These are phyloP conservation scores for Ceratocystis papillata DNA, from an alignment of 2,329 filamentous ascomycete genomes.

Conservation along the genomic window DNA sequence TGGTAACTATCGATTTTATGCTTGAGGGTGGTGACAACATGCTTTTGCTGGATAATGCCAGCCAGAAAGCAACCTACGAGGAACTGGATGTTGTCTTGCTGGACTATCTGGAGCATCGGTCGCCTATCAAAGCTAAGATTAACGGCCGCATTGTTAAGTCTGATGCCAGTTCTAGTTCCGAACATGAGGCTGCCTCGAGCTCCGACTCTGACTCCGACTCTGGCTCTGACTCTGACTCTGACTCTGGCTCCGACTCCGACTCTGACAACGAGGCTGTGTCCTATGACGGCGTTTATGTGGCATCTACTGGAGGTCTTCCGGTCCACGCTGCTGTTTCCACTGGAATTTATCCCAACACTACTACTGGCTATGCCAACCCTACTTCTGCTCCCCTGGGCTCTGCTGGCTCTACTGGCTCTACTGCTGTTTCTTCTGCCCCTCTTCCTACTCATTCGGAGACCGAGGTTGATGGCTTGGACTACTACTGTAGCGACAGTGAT, in stretches of 20 bases:
- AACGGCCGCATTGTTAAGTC: constrained; percentile 36
- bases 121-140: constrained; percentile 41
- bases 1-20: constrained; percentile 54
- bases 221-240: neutral
- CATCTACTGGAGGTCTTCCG: neutral
- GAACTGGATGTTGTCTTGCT: constrained; percentile 45
- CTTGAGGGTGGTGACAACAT: constrained; percentile 55
- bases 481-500: neutral
- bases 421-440: neutral
- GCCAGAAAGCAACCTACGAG: constrained; percentile 37
- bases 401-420: neutral
- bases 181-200: neutral
- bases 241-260: neutral
- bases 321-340: neutral
- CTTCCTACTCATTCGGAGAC: neutral
- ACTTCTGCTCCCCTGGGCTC: neutral
- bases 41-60: constrained; percentile 30
- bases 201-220: neutral
- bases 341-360: too few relatives aligned
- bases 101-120: constrained; percentile 39
- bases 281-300: neutral
- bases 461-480: neutral
- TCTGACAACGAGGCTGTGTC: neutral
- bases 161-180: neutral
- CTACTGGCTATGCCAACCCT: neutral